A percentile compares a stretch with the other conserved stretches of the same genome.
phyloP scores from a whole-genome alignment of 257 asterid genomes.

The Fraxinus americana region DNA sequence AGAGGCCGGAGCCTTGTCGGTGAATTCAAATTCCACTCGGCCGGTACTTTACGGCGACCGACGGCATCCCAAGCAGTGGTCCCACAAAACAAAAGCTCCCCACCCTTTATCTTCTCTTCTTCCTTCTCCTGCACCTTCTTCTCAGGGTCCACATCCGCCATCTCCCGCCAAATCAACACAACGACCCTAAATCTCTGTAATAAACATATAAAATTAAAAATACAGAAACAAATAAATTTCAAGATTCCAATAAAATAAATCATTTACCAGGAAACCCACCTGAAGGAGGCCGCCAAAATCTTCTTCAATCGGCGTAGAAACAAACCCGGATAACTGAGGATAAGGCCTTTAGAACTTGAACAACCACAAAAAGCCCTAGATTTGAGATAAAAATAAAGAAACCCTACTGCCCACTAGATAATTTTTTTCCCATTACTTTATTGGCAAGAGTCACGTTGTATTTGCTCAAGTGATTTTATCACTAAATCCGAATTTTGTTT shows the following conservation, averaged over 20 bases:
- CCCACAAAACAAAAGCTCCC: conserved; percentile 91
- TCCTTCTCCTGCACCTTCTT: conserved; percentile 42
- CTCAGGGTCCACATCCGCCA: conserved; percentile 63
- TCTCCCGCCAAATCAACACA: conserved; percentile 48
- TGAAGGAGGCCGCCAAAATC: neutral
- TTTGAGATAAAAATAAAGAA: conserved; percentile 3
- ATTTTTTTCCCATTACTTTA: neutral
- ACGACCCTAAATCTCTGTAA: conserved; percentile 28
- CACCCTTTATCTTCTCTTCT: conserved; percentile 57
- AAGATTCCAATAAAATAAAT: conserved; percentile 1
- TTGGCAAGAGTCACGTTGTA: conserved; percentile 3
- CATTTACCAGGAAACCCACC: conserved; percentile 35
- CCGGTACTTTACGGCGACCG: conserved; percentile 74
- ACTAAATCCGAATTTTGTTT: neutral
- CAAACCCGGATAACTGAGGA: conserved; percentile 16
- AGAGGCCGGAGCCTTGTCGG: conserved; percentile 90
- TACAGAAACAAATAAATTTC: neutral
- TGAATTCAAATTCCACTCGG: conserved; percentile 76
- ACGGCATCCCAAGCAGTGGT: conserved; percentile 83
- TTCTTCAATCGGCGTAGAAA: neutral
- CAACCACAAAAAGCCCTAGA: conserved; percentile 6
- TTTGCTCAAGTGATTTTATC: neutral
- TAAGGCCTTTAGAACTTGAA: neutral
- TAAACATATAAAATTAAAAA: neutral
- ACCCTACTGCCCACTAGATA: conserved; percentile 44